Evolutionary conservation across 2,329 filamentous ascomycete species (phyloP), one percentile per base, ranked within the genome.

Genomic region (Trichoderma sp.): DNA sequence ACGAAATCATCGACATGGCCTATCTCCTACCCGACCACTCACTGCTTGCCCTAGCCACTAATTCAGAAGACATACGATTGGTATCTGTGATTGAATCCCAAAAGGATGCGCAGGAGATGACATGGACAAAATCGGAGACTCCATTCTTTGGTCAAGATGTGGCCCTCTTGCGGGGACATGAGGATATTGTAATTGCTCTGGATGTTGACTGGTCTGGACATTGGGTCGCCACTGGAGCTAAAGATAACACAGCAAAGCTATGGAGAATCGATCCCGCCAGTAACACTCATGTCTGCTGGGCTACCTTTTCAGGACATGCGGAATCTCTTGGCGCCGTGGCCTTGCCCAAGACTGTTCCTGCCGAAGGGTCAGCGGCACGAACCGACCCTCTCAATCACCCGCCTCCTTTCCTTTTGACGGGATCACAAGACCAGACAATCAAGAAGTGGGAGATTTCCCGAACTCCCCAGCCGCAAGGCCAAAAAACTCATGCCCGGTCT

Each of bases 131-230:
- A 7, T 63, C 70, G 4, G 74, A 76, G 27, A 77, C 80, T 1
- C 81, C 82, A 27, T 95, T 94, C 76, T 97, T 98, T 77, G 95
- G 95, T 15, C 92, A 94, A 69, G 95, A 99, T 74, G 85, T 97
- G 45, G 92, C 90, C 2, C 83, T 95, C 27, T 84, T 99, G 2
- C 92, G 92, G 75, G 95, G 95, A 1, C 95, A 99, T 73, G 90
- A 94, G 59, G 95, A 99, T 73, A 97, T 99, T 61, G 92, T 99
- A 69, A 97, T 99, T 73, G 94, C 93, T 68, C 83, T 99, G 48
- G 94, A 97, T 76, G 89, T 93, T 3, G 95, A 99, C 79, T 97
- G 93, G 93, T 98, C 95, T 10, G 96, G 96, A 0, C 90, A 95
- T 77, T 99, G 95, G 95, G 87, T 99, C 45, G 94, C 91, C 13